Percentiles rank a stretch among this genome's conserved stretches.
phyloP scores from a whole-genome alignment of 768 basidiomycete genomes.

The Pulveroboletus sp. region DNA sequence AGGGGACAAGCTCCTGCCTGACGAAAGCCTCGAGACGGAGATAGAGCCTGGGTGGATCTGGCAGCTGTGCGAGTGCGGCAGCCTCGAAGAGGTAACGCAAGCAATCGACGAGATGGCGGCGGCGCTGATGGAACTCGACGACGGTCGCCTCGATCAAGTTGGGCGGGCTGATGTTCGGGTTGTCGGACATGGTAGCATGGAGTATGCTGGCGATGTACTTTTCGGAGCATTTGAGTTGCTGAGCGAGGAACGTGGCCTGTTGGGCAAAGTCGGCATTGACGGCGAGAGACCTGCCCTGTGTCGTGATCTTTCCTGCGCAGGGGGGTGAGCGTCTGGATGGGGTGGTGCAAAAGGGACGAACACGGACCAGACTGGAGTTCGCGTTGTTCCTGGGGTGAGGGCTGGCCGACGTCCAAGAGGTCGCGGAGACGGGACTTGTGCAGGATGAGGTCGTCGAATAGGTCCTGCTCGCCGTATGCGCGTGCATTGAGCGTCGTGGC shows the following conservation, averaged over 20 bases:
- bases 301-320: constrained; percentile 55
- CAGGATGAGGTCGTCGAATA: constrained; percentile 69
- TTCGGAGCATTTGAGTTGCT: constrained; percentile 80
- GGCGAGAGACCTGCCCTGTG: constrained; percentile 62
- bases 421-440: constrained; percentile 59
- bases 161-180: constrained; percentile 58
- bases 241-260: constrained; percentile 73
- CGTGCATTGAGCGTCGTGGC: constrained; percentile 43
- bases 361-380: constrained; percentile 57
- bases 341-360: constrained; percentile 23
- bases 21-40: constrained; percentile 53
- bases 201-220: constrained; percentile 69
- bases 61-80: constrained; percentile 44
- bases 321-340: neutral
- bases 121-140: constrained; percentile 61
- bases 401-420: constrained; percentile 61
- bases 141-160: constrained; percentile 62
- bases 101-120: constrained; percentile 68
- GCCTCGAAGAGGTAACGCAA: constrained; percentile 63
- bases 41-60: constrained; percentile 45
- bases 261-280: constrained; percentile 77
- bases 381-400: constrained; percentile 58
- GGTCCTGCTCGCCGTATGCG: constrained; percentile 60
- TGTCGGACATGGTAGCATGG: constrained; percentile 54
- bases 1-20: constrained; percentile 47